Conservation (phyloP, 2,329 filamentous ascomycete species). For the Aplosporella prunicola region DNA sequence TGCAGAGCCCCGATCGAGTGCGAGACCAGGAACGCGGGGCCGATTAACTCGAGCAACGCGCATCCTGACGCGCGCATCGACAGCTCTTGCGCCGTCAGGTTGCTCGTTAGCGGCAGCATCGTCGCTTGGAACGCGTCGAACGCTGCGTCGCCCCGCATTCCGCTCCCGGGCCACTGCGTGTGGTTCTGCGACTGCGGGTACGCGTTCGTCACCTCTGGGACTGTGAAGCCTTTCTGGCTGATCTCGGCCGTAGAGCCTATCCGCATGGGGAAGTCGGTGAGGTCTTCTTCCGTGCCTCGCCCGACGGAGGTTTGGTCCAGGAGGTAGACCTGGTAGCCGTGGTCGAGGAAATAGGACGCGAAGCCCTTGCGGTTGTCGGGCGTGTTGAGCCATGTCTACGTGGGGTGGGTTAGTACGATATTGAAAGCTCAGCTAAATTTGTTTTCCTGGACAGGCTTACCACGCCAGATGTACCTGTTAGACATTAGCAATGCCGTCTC, state of each 20-base stretch:
- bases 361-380: constrained; percentile 40
- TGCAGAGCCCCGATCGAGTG: constrained; percentile 27
- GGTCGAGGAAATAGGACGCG: constrained; percentile 37
- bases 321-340: constrained; percentile 40
- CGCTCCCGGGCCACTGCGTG: constrained; percentile 30
- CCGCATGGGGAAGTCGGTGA: not conserved
- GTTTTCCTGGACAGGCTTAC: constrained; percentile 3
- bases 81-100: constrained; percentile 15
- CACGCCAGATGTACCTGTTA: constrained; percentile 4
- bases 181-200: constrained; percentile 13
- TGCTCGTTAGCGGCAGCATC: constrained; percentile 13
- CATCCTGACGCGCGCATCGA: constrained; percentile 12
- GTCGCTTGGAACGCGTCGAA: constrained; percentile 40
- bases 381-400: constrained; percentile 41
- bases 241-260: constrained; percentile 7
- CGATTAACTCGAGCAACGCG: constrained; percentile 37
- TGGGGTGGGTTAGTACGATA: not conserved
- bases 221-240: constrained; percentile 8
- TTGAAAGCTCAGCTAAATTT: not conserved
- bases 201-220: constrained; percentile 5
- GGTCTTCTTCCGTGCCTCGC: constrained; percentile 12
- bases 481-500: constrained; percentile 2
- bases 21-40: constrained; percentile 37
- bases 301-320: constrained; percentile 32
- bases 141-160: constrained; percentile 32